These are phyloP conservation scores for Pneumocystis jirovecii DNA, from an alignment of 1,139 yeast species.

Conservation along the genomic window DNA sequence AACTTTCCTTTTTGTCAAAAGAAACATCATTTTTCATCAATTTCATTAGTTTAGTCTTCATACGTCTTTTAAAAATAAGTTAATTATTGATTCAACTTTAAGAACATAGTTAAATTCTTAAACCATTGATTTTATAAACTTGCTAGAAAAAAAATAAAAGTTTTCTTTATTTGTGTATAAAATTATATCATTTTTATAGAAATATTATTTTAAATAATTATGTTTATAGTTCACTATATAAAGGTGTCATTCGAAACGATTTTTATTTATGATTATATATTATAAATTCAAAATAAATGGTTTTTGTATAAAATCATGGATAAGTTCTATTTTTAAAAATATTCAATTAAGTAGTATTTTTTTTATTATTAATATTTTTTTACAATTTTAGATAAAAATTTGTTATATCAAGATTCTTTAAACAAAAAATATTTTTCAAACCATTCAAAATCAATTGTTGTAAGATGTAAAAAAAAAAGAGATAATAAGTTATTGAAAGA, in stretches of 20 bases:
- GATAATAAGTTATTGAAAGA: not conserved
- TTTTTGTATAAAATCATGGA: not conserved
- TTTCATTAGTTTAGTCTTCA: not conserved
- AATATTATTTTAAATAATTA: not conserved
- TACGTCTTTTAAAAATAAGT: not conserved
- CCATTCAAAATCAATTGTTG: not conserved
- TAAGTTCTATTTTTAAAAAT: not conserved
- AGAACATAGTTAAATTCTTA: not conserved
- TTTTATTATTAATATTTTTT: not conserved
- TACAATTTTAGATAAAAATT: not conserved
- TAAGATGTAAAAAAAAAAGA: not conserved
- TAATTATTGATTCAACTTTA: not conserved
- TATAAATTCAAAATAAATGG: not conserved
- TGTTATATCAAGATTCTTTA: not conserved
- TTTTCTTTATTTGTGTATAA: not conserved
- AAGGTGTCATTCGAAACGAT: not conserved
- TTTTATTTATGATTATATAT: too few species aligned
- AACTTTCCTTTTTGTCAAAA: not conserved
- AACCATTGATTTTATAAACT: not conserved
- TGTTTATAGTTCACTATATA: not conserved
- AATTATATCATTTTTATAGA: not conserved
- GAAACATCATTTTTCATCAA: not conserved
- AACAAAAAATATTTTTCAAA: not conserved
- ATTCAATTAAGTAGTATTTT: not conserved
- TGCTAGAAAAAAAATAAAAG: not conserved